phyloP scores from a whole-genome alignment of 805 yeast species.

The Yarrowia sp. region DNA sequence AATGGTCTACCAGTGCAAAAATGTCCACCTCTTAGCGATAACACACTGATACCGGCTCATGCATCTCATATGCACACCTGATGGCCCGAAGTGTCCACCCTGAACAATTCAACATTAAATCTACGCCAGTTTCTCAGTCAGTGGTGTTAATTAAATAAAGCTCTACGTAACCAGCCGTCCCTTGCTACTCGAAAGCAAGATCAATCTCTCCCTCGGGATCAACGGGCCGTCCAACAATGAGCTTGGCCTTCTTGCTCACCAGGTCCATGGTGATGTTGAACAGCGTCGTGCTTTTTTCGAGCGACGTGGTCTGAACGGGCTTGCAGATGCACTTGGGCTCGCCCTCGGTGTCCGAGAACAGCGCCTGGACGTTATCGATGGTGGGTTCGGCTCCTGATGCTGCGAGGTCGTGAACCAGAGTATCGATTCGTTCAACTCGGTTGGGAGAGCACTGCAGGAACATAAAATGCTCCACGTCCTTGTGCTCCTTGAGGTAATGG shows the following conservation, averaged over 20 bases:
- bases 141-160: slow-evolving; percentile 21
- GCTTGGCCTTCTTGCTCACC: slow-evolving; percentile 42
- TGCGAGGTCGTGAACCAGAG: slow-evolving; percentile 36
- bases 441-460: slow-evolving; percentile 38
- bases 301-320: slow-evolving; percentile 40
- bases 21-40: no score
- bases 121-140: neutral
- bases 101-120: neutral
- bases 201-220: slow-evolving; percentile 37
- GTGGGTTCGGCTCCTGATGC: slow-evolving; percentile 33
- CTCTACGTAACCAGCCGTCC: neutral
- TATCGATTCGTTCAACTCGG: slow-evolving; percentile 41
- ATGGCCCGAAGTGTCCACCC: slow-evolving; percentile 7
- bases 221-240: slow-evolving; percentile 45
- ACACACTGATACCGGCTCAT: neutral
- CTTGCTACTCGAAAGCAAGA: slow-evolving; percentile 8
- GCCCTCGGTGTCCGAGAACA: slow-evolving; percentile 44
- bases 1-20: no score
- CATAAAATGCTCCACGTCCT: slow-evolving; percentile 39
- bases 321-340: slow-evolving; percentile 47
- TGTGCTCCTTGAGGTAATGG: slow-evolving; percentile 42
- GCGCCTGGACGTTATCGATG: slow-evolving; percentile 37
- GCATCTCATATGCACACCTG: neutral
- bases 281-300: slow-evolving; percentile 42
- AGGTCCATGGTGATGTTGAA: slow-evolving; percentile 48